phyloP scores from a whole-genome alignment of 805 yeast species.

The Zygosaccharomyces bisporus region DNA sequence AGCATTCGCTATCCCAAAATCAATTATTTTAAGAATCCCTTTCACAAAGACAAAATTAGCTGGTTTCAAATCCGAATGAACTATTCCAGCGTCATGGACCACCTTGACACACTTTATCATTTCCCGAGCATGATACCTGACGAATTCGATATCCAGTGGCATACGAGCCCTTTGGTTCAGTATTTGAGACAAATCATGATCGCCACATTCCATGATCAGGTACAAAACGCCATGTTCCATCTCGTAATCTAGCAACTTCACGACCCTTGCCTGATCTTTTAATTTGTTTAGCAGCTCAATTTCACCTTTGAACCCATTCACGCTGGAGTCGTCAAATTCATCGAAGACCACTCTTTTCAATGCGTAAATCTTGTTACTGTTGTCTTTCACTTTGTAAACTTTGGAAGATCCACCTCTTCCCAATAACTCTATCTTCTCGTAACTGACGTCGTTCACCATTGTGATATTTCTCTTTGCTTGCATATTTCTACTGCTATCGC shows the following conservation, averaged over 20 bases:
- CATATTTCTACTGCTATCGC: constrained; percentile 4
- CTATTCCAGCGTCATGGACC: constrained; percentile 84
- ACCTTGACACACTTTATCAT: constrained; percentile 77
- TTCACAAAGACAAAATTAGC: constrained; percentile 74
- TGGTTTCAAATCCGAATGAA: constrained; percentile 74
- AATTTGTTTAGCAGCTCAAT: constrained; percentile 67
- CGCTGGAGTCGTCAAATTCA: constrained; percentile 71
- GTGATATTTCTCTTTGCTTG: constrained; percentile 24
- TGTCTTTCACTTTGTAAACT: constrained; percentile 69
- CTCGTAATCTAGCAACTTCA: constrained; percentile 70
- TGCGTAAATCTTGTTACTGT: constrained; percentile 64
- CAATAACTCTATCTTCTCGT: constrained; percentile 69
- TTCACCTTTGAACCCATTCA: constrained; percentile 84
- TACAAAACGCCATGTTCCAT: constrained; percentile 58
- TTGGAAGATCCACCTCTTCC: constrained; percentile 94
- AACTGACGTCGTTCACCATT: constrained; percentile 55
- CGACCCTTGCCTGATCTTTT: constrained; percentile 64
- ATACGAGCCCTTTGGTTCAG: constrained; percentile 50
- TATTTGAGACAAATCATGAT: constrained; percentile 81
- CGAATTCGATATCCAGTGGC: constrained; percentile 67
- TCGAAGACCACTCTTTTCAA: constrained; percentile 77
- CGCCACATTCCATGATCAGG: constrained; percentile 93
- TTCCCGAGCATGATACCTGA: constrained; percentile 74
- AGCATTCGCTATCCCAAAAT: constrained; percentile 93
- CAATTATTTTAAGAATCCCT: constrained; percentile 83